Base-by-base conservation (phyloP, 179 eudicot species). In the Sideroxylon spinosum region DNA sequence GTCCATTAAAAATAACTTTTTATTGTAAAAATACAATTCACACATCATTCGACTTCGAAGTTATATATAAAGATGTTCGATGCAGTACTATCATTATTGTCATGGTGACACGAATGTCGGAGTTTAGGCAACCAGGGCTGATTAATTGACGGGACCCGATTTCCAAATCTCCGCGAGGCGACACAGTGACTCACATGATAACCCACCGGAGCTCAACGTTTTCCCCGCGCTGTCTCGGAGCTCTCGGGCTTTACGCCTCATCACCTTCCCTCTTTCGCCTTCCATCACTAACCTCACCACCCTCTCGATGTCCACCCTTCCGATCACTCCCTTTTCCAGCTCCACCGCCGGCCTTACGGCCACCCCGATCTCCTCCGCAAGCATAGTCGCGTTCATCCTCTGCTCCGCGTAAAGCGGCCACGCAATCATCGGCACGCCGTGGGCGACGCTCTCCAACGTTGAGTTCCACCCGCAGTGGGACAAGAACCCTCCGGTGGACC, bases 391-490 rank as follows among this genome's bases (percentile, higher is more conserved):
- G 8, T 88, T 90, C 91, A 87, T 90, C 56, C 79, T 72, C 57
- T 89, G 37, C 37, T 29, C 37, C 1, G 37, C 37, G 37, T 29
- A 29, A 29, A 29, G 37, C 37, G 37, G 37, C 87, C 93, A 89
- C 0, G 88, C 83, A 10, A 89, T 85, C 17, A 89, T 77, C 11
- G 92, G 92, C 61, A 90, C 85, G 0, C 92, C 90, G 5, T 81
- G 76, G 5, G 72, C 78, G 0, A 90, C 14, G 26, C 91, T 29
- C 3, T 29, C 37, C 37, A 29, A 29, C 37, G 37, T 29, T 29
- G 37, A 29, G 37, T 29, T 29, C 91, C 91, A 89, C 9, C 94
- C 92, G 59, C 93, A 86, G 44, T 90, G 92, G 12, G 87, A 76
- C 48, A 90, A 2, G 37, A 29, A 29, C 37, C 37, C 37, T 29